Evolutionary conservation across 2,329 filamentous ascomycete genomes (phyloP).

Genomic region (Fusarium sp.): DNA sequence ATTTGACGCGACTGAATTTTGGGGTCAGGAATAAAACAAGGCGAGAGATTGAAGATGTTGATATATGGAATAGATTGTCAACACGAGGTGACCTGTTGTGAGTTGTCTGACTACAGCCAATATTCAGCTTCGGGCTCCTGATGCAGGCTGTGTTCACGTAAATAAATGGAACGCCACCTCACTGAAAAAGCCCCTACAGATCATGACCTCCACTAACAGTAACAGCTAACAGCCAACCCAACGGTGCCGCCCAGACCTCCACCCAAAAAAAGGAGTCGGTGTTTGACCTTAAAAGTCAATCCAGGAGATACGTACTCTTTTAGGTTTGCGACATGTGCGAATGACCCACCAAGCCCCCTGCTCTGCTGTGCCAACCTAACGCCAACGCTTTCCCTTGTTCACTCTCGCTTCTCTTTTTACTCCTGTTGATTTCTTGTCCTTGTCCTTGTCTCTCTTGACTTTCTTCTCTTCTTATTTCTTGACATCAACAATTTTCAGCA

Average conservation of each 20-base stretch:
- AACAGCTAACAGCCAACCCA: conserved; percentile 6
- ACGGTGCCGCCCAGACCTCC: conserved; percentile 21
- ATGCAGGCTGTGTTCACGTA: too few relatives aligned
- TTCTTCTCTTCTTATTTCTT: conserved; percentile 22
- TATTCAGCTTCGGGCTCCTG: too few relatives aligned
- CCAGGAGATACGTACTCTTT: conserved; percentile 28
- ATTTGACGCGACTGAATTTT: neutral
- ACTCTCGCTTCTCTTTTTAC: conserved; percentile 28
- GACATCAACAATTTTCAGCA: conserved; percentile 27
- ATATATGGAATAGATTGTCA: too few relatives aligned
- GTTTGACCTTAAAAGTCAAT: conserved; percentile 28
- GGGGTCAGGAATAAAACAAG: neutral
- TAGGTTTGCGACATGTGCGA: conserved; percentile 14
- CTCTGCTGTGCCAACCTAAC: conserved; percentile 44
- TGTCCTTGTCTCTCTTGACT: conserved; percentile 34
- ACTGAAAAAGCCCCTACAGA: too few relatives aligned
- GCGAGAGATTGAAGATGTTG: neutral
- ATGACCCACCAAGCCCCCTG: conserved; percentile 29
- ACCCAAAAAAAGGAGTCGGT: conserved; percentile 27
- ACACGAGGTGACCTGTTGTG: too few relatives aligned
- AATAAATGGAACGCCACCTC: neutral
- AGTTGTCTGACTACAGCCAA: too few relatives aligned
- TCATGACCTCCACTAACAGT: neutral
- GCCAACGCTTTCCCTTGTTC: conserved; percentile 42
- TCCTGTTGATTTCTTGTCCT: conserved; percentile 32